Conservation (phyloP, 352 stramenopile species). For the Globisporangium lucens region DNA sequence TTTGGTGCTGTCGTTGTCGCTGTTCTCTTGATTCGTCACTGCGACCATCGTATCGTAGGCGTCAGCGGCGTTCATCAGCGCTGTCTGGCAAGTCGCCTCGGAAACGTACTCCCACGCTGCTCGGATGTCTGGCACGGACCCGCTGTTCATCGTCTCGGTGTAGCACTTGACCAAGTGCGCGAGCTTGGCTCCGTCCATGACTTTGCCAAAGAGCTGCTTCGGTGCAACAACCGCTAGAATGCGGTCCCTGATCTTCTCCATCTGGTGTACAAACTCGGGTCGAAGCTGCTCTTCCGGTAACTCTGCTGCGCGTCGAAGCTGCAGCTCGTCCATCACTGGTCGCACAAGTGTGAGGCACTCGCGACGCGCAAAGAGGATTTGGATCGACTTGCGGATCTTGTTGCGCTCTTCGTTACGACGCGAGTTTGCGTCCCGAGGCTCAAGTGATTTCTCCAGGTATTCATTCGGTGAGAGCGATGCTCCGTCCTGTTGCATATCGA, state of each 20-base stretch:
- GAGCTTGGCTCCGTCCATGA: conserved; percentile 59
- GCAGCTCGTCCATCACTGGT: conserved; percentile 61
- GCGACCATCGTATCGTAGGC: conserved; percentile 58
- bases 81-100: conserved; percentile 69
- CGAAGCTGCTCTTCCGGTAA: conserved; percentile 53
- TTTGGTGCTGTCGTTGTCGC: conserved; percentile 21
- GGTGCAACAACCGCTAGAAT: conserved; percentile 48
- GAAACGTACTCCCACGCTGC: conserved; percentile 82
- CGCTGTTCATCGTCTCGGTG: conserved; percentile 75
- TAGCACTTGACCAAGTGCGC: conserved; percentile 65
- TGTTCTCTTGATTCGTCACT: conserved; percentile 20
- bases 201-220: conserved; percentile 69
- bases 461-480: conserved; percentile 52
- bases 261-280: conserved; percentile 76
- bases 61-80: conserved; percentile 46
- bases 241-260: conserved; percentile 46
- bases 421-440: conserved; percentile 40
- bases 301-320: conserved; percentile 55
- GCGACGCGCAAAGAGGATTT: conserved; percentile 64
- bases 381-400: conserved; percentile 57
- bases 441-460: conserved; percentile 77
- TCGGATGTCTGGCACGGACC: conserved; percentile 76
- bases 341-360: conserved; percentile 79
- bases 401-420: conserved; percentile 70
- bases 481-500: conserved; percentile 75